Evolutionary conservation across 495 filamentous ascomycete genomes (phyloP).

Genomic region (Lasiosphaeria miniovina): DNA sequence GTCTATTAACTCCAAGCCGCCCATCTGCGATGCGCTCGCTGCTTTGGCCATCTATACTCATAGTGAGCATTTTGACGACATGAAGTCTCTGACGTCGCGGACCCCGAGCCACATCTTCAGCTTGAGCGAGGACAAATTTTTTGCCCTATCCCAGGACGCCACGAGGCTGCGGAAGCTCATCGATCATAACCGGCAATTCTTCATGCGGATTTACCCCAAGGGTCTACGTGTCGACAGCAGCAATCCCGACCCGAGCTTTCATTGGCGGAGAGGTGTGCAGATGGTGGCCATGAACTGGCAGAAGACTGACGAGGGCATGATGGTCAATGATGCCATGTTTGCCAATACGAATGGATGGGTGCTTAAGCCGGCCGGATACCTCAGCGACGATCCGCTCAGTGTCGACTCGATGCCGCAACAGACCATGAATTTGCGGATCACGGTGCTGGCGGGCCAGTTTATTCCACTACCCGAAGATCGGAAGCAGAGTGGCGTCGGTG

Average conservation of each 20-base stretch:
- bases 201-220: conserved; percentile 90
- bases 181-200: conserved; percentile 77
- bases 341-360: conserved; percentile 78
- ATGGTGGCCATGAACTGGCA: conserved; percentile 97
- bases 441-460: conserved; percentile 43
- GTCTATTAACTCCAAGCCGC: conserved; percentile 47
- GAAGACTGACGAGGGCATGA: conserved; percentile 82
- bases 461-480: conserved; percentile 34
- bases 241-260: conserved; percentile 77
- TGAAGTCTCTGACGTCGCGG: conserved; percentile 52
- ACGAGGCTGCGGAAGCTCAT: conserved; percentile 50
- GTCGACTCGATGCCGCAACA: conserved; percentile 21
- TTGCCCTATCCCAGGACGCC: conserved; percentile 52
- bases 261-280: conserved; percentile 87
- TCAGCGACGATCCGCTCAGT: conserved; percentile 20
- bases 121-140: conserved; percentile 70
- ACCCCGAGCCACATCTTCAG: conserved; percentile 82
- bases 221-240: conserved; percentile 75
- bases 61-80: conserved; percentile 71
- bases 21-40: conserved; percentile 66
- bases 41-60: conserved; percentile 80
- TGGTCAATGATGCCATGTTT: conserved; percentile 95
- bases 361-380: conserved; percentile 68
- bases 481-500: conserved; percentile 20
- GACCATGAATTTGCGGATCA: conserved; percentile 42